A percentile compares a stretch with the other conserved stretches of the same genome.
Evolutionary conservation across 2,329 filamentous ascomycete species (phyloP).

Genomic region (Corinectria fuckeliana): DNA sequence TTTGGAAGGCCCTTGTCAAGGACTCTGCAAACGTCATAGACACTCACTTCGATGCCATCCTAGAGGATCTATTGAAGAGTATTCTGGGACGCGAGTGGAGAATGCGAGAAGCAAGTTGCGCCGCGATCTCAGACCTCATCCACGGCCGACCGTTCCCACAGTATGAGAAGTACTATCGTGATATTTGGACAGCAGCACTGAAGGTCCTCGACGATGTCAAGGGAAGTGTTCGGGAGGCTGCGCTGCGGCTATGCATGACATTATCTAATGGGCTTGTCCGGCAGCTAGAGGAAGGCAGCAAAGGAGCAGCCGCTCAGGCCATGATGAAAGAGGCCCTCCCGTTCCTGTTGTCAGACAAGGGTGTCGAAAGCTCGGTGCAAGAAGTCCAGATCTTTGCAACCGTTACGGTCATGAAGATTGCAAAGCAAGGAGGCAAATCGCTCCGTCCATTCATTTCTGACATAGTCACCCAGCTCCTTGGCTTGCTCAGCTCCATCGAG

Average conservation of each 20-base stretch:
- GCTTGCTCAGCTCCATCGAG: conserved; percentile 85
- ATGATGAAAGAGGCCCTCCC: conserved; percentile 90
- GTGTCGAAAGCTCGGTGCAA: conserved; percentile 85
- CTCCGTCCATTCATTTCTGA: conserved; percentile 81
- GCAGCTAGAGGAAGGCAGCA: conserved; percentile 80
- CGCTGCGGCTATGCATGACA: conserved; percentile 80
- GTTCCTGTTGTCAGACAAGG: conserved; percentile 87
- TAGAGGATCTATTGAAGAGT: conserved; percentile 84
- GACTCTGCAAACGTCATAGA: conserved; percentile 80
- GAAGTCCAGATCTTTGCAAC: conserved; percentile 87
- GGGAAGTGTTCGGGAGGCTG: conserved; percentile 81
- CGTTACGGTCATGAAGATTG: conserved; percentile 84
- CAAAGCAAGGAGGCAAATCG: conserved; percentile 84
- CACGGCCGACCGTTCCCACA: conserved; percentile 77
- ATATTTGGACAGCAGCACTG: conserved; percentile 86
- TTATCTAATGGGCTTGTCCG: conserved; percentile 86
- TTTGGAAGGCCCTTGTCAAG: conserved; percentile 96
- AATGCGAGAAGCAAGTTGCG: conserved; percentile 89
- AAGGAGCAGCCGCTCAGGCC: conserved; percentile 71
- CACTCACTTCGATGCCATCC: conserved; percentile 84
- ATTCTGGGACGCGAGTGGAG: conserved; percentile 94
- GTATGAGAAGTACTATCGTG: conserved; percentile 84
- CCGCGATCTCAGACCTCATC: conserved; percentile 85
- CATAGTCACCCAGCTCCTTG: conserved; percentile 81
- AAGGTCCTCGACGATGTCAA: conserved; percentile 98